These are phyloP conservation scores for Metarhizium robertsii DNA, from an alignment of 2,329 filamentous ascomycete genomes.

Conservation along the genomic window DNA sequence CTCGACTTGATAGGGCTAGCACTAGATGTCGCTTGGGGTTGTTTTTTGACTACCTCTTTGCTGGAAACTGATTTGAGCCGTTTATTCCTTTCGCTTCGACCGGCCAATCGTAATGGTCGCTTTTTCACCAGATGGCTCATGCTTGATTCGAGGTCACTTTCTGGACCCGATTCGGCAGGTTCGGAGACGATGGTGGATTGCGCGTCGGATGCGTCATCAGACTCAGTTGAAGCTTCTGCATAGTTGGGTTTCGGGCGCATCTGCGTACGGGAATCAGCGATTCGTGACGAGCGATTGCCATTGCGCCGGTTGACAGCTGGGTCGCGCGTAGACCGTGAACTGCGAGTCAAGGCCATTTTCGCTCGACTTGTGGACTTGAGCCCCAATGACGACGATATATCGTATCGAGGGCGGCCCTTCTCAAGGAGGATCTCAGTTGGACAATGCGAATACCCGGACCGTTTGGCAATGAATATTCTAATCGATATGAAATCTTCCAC, in stretches of 20 bases:
- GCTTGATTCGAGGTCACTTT: neutral
- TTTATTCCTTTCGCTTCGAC: neutral
- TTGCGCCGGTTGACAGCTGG: slow-evolving; percentile 13
- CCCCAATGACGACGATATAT: neutral
- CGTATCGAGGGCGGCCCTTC: neutral
- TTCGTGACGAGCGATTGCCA: slow-evolving; percentile 11
- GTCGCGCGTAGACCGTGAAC: neutral
- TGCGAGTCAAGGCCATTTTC: slow-evolving; percentile 20
- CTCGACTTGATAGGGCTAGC: neutral
- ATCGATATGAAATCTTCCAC: neutral
- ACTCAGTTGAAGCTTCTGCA: slow-evolving; percentile 2
- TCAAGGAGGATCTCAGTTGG: neutral
- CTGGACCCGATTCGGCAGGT: neutral
- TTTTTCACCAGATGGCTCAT: neutral
- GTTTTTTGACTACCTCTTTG: neutral
- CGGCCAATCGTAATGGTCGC: neutral
- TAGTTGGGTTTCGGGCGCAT: slow-evolving; percentile 5
- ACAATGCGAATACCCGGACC: neutral
- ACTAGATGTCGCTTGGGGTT: neutral
- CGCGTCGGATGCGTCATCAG: neutral
- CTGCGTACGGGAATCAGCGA: slow-evolving; percentile 4
- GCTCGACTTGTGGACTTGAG: neutral
- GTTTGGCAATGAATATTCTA: neutral
- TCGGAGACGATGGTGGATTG: neutral
- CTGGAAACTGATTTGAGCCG: neutral